Base-by-base conservation (phyloP, 2,329 filamentous ascomycete genomes). In the Stachybotrys echinatus region DNA sequence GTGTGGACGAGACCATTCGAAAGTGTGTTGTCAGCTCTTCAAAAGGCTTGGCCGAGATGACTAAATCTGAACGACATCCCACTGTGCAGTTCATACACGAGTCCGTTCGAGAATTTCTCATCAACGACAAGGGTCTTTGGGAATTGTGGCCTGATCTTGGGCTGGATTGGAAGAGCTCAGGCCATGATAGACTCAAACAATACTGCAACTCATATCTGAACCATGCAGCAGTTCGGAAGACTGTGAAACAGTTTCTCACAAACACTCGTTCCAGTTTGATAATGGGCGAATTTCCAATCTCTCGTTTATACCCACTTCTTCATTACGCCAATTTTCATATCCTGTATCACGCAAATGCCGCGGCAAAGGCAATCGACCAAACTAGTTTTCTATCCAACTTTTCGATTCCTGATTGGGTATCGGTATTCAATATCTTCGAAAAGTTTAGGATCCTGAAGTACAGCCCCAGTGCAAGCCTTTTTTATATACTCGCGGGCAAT, bases 31-130 rank as follows among this genome's bases (percentile, higher is more conserved):
- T 71, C 0, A 63, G 60, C 31, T 70, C 62, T 0, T 82, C 78
- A 0, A 81, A 80, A 54, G 78, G 79, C 0, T 63, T 81, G 8
- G 72, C 69, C 0, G 75, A 80, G 48, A 52, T 72, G 1, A 72
- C 68, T 0, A 67, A 58, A 14, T 56, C 60, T 0, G 55, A 62
- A 12, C n/a, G n/a, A n/a, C 2, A 21, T 0, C 54, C 58, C 0
- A 71, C 54, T 0, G 72, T 80, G 1, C 77, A 81, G 50, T 81
- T 80, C 56, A 79, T 80, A 5, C 76, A 80, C 38, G 73, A 79
- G 53, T 76, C 76, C 0, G 74, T 79, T 0, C 58, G 67, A 1
- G 75, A 79, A 10, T 79, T 74, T 43, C 61, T 80, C 0, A 20
- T 75, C 3, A 66, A 66, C 7, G 65, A 68, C 2, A 51, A 57